phyloP scores from a whole-genome alignment of 176 grass and related monocot species.

The Urochloa ruziziensis region DNA sequence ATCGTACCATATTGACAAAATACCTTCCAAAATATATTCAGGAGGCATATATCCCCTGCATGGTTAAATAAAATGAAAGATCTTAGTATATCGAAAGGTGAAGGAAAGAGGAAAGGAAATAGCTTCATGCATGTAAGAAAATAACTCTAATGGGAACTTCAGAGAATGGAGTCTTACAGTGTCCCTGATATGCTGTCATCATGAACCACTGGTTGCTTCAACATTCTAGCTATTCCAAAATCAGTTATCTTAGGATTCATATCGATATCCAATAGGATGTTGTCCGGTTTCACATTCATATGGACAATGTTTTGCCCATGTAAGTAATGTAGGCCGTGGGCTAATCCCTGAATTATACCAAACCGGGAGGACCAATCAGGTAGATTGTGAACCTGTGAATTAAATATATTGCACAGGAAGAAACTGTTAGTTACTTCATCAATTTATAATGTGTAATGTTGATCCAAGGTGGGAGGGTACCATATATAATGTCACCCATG shows the following conservation, averaged over 20 bases:
- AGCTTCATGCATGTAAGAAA: not conserved
- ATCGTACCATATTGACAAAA: not conserved
- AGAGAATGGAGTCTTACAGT: not conserved
- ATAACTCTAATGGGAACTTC: not conserved
- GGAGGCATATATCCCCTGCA: not conserved
- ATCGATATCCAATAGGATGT: constrained; percentile 13
- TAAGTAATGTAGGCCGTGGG: not conserved
- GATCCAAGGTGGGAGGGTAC: not conserved
- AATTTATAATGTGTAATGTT: not conserved
- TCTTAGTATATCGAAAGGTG: not conserved
- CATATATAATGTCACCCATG: not conserved
- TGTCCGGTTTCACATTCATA: constrained; percentile 20
- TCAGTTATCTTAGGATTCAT: constrained; percentile 26
- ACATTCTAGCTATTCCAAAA: not conserved
- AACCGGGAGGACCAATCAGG: not conserved
- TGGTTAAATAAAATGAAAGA: not conserved
- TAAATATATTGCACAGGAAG: not conserved
- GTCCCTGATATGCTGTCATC: not conserved
- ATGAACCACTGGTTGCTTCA: not conserved
- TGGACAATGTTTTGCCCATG: constrained; percentile 8
- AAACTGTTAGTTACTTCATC: not conserved
- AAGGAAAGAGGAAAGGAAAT: not conserved
- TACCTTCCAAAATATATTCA: not conserved
- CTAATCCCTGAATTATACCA: constrained; percentile 11
- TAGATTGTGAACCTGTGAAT: not conserved